These are phyloP conservation scores for Crithidia expoeki DNA, from an alignment of 208 protist species.

Conservation along the genomic window DNA sequence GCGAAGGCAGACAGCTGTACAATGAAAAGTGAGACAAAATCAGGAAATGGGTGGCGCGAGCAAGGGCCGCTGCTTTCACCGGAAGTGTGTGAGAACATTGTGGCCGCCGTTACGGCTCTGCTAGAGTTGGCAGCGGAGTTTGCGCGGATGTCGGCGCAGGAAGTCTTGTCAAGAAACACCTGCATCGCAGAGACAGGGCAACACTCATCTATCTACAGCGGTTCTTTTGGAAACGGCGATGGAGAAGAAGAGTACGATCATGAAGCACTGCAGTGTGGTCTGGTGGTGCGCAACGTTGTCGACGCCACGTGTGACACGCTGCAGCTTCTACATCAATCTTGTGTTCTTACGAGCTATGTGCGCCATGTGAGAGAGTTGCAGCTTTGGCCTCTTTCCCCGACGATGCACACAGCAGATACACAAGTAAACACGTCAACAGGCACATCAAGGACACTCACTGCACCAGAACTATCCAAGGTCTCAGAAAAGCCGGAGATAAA, in stretches of 20 bases:
- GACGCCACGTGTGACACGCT: conserved; percentile 19
- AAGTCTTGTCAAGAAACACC: neutral
- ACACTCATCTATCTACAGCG: neutral
- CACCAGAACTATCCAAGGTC: neutral
- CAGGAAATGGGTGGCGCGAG: neutral
- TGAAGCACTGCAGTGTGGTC: neutral
- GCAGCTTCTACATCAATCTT: neutral
- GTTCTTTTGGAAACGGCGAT: neutral
- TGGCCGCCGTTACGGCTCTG: conserved; percentile 3
- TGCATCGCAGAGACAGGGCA: neutral
- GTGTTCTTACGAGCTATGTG: conserved; percentile 10
- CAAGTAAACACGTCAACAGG: neutral
- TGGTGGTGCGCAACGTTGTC: conserved; percentile 18
- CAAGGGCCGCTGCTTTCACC: neutral
- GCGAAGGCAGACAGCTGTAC: neutral
- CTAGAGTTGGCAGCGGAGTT: conserved; percentile 15
- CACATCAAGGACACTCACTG: neutral
- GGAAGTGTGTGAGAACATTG: conserved; percentile 6
- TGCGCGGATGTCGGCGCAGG: conserved; percentile 2
- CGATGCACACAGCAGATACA: too few species aligned
- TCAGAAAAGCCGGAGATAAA: neutral
- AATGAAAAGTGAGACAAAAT: neutral
- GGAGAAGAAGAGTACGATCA: neutral
- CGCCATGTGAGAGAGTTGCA: neutral
- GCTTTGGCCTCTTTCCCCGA: neutral